Base-by-base conservation (phyloP, 495 filamentous ascomycete genomes). In the Podospora anserina region DNA sequence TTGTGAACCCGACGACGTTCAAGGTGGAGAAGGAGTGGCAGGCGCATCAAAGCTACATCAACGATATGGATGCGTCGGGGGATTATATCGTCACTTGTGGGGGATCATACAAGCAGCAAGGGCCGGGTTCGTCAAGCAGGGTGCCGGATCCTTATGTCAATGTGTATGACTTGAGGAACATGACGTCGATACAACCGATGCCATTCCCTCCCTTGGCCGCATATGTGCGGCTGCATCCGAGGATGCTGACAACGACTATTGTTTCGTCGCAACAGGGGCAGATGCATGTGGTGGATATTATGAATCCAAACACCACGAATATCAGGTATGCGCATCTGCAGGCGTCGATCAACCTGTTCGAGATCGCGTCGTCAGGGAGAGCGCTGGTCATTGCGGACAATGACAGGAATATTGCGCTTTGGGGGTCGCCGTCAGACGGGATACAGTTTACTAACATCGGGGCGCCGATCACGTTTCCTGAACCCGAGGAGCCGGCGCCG, bases 71-170 rank as follows among this genome's bases (percentile, higher is more conserved):
- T 79, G 92, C 92, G 6, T 90, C 93, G 66, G 90, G 92, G 69
- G 93, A 97, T 74, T 92, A 92, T 69, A 85, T 98, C 32, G 89
- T 97, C 20, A 97, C 94, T 27, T 99, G 95, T 77, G 95, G 95
- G n/a, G 95, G 91, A 76, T 94, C 93, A 1, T 83, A 89, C 19
- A 88, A 92, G 71, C 82, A 81, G 62, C 77, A 77, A 60, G 77
- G 70, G 64, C 77, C 72, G 69, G 80, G 74, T 73, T 83, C 77
- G 55, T 85, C 82, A 60, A 91, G 39, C 39, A 49, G 39, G 15
- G 39, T 93, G 76, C 88, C 95, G 1, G 95, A 98, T 74, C 90
- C 92, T 2, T 85, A 97, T 61, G 93, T 96, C 64, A 97, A 96
- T 69, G 92, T 97, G 18, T 99, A 92, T 72, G 93, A 97, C 75